Evolutionary conservation across 345 rosid genomes (phyloP), one percentile per base, ranked within the genome.

Genomic region (Melaleuca alternifolia): DNA sequence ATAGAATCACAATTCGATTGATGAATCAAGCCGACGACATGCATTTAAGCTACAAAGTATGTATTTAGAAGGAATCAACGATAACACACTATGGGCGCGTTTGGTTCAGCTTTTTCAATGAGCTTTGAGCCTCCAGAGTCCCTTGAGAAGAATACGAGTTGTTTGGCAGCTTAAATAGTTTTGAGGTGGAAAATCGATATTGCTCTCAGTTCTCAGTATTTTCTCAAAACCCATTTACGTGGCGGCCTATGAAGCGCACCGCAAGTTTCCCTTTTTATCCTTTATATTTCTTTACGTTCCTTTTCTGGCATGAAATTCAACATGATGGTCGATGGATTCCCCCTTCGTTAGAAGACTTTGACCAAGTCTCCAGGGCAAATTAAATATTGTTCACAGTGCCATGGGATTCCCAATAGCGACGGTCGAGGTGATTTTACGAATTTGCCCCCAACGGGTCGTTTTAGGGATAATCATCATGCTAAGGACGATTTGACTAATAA

Each of bases 391-490:
- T 37, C 46, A 33, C 41, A 62, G 18, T 65, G 48, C 79, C n/a
- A n/a, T n/a, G 21, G 8, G 46, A 65, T 18, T 65, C 33, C 46
- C 18, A 48, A 71, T 71, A 18, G 79, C 18, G 79, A 71, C 37
- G 79, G 48, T 48, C 79, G 18, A 9, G 48, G 10, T 71, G 10
- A 71, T 71, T 71, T 71, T 71, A 37, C 79, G 37, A 33, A 33
- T 54, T 33, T 5, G 46, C 51, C 61, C 37, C 88, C n/a, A n/a
- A 87, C 65, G 87, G 88, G 91, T 54, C 44, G 28, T 71, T 71
- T 71, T 71, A 37, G 79, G 79, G 79, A 71, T 71, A 71, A 71
- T 71, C 48, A 71, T 37, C 48, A 71, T 37, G 16, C 59, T 51
- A 87, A 76, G 54, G 44, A 5, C 6, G 14, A n/a, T 44, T 37